Evolutionary conservation across 2,329 filamentous ascomycete species (phyloP), one percentile per base, ranked within the genome.

Genomic region (Sarocladium strictum): DNA sequence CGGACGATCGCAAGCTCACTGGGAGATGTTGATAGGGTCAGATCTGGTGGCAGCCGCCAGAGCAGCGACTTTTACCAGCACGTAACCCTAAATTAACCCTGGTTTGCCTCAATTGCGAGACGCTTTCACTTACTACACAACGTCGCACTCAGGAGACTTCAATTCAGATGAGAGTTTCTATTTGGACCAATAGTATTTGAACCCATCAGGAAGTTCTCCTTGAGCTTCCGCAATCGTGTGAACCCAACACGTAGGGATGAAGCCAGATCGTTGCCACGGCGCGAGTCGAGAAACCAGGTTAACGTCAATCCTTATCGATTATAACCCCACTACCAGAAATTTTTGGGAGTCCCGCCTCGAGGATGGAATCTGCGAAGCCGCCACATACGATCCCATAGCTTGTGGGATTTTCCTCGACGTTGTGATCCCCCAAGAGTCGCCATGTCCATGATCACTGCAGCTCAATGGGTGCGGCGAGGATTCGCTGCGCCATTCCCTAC

Each of bases 381-480:
- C 56, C 56, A 54, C 40, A 29, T 53, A 33, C 51, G 19, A 15
- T 38, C 21, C 32, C 14, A 43, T 41, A 43, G 41, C 58, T 60
- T 56, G 58, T 58, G 52, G 59, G 47, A 53, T 53, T 58, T 43
- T 29, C 32, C 53, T 21, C n/a, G 43, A 41, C 45, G 51, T 54
- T 55, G 60, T 61, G 60, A 66, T 67, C 64, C 63, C 63, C 55
- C 61, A 60, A 60, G 62, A 56, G 63, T 58, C 66, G 67, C 61
- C 52, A 81, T 81, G 78, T 86, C 86, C 62, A 91, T 90, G 87
- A 89, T 90, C 59, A 89, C 88, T 50, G 83, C 86, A 21, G 83
- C 87, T 19, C 73, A 85, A 53, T 91, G 87, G 87, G 87, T 90
- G 66, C 85, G 86, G 63, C 81, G 87, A 56, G 87, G 87, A 53